Evolutionary conservation across 2,329 filamentous ascomycete species (phyloP), one percentile per base, ranked within the genome.

Genomic region (Ophiostoma sp.): DNA sequence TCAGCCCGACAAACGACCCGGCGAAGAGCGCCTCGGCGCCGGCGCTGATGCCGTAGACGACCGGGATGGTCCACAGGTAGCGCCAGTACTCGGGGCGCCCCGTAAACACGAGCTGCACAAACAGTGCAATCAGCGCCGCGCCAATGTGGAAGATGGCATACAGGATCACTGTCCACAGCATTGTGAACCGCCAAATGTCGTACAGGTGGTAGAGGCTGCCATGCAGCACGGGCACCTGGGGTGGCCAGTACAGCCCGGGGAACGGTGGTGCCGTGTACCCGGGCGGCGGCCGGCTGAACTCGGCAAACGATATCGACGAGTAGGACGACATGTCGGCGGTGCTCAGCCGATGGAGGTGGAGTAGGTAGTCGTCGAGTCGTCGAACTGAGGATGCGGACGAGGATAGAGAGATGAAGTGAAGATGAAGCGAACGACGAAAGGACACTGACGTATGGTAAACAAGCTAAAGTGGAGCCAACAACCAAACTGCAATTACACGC

Each of bases 151-250:
- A 90, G 27, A 87, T 82, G 45, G 85, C 87, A 74, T 91, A 94
- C 72, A 92, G 85, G 42, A 96, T 86, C 49, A 96, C 79, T 0
- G 92, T 96, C 93, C 93, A 97, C 75, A 89, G 85, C 16, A 95
- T 79, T 0, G 92, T 97, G 77, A 95, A 97, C 72, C 89, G 89
- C 89, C 92, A 94, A 68, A 96, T 91, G 75, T 96, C 92, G 70
- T 79, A 76, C 2, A 91, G 83, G 74, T 89, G 84, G 80, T 91
- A 94, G 73, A 97, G 87, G 49, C 86, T 84, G 70, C 84, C 83
- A 62, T 84, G 79, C 69, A 77, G 47, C 47, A 76, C 78, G 64
- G 75, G 72, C 69, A 81, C 78, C 72, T 80, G 77, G 12, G 88
- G 81, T 45, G 89, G 87, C 85, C 91, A 89, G 80, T 92, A 92